These are phyloP conservation scores for Trichophyton benhamiae DNA, from an alignment of 2,329 filamentous ascomycete genomes.

Conservation along the genomic window DNA sequence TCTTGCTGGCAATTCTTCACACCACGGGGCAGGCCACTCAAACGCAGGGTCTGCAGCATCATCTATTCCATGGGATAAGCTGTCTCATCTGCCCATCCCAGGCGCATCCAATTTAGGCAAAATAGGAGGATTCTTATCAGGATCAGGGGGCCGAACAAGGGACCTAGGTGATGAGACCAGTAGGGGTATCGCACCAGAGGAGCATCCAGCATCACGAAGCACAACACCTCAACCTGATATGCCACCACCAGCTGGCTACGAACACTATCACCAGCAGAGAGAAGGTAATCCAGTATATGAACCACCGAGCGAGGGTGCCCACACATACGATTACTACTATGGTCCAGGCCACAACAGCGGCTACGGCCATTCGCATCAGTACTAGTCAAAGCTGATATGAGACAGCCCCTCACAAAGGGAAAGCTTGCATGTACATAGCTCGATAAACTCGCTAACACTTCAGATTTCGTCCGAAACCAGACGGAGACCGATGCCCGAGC, in stretches of 20 bases:
- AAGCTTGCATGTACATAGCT: background rate
- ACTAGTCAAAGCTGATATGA: background rate
- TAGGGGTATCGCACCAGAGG: background rate
- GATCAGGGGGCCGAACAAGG: background rate
- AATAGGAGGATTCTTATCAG: conserved; percentile 21
- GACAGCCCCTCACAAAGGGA: too few species aligned
- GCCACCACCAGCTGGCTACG: conserved; percentile 13
- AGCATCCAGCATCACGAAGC: background rate
- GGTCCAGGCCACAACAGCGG: conserved; percentile 3
- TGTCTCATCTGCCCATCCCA: conserved; percentile 26
- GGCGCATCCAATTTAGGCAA: conserved; percentile 29
- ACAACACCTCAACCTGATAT: background rate
- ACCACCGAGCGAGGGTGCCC: conserved; percentile 14
- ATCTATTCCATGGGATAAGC: conserved; percentile 22
- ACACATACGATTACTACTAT: conserved; percentile 16
- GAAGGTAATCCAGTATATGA: conserved; percentile 10
- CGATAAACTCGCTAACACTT: background rate
- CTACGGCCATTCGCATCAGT: background rate
- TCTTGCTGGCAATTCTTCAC: conserved; percentile 9
- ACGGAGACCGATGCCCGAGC: background rate
- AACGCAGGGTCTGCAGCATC: conserved; percentile 12
- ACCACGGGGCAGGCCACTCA: background rate
- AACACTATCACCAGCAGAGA: conserved; percentile 12
- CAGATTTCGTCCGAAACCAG: background rate
- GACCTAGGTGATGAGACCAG: background rate